phyloP scores from a whole-genome alignment of 345 rosid species.

The Citropsis articulata region DNA sequence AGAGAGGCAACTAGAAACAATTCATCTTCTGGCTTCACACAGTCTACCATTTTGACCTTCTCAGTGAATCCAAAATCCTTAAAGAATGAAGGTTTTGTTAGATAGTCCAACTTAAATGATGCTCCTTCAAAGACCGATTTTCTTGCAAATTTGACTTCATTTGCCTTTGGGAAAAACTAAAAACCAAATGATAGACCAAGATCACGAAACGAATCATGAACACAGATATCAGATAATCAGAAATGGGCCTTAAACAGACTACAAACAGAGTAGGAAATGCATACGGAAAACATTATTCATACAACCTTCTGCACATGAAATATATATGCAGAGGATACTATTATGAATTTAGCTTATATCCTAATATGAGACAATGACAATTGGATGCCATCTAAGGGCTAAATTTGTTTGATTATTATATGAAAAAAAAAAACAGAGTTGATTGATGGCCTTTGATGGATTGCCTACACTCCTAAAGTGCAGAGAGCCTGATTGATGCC shows the following conservation, averaged over 20 bases:
- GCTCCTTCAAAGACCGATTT: slow-evolving; percentile 70
- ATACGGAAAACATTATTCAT: neutral
- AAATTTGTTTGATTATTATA: neutral
- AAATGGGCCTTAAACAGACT: neutral
- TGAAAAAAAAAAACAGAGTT: neutral
- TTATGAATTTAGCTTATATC: neutral
- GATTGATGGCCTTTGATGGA: neutral
- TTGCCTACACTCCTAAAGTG: neutral
- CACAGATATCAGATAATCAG: neutral
- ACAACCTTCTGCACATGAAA: neutral
- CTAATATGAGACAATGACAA: neutral
- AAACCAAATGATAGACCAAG: slow-evolving; percentile 1
- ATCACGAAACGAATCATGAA: neutral
- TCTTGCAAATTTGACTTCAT: slow-evolving; percentile 77
- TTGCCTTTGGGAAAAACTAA: slow-evolving; percentile 96
- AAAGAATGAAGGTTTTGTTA: slow-evolving; percentile 86
- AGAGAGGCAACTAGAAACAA: slow-evolving; percentile 85
- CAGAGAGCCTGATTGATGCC: neutral
- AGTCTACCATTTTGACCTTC: slow-evolving; percentile 79
- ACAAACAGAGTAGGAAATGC: neutral
- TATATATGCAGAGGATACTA: neutral
- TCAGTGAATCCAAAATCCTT: slow-evolving; percentile 83
- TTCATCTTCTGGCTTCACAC: slow-evolving; percentile 79
- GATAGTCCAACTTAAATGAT: slow-evolving; percentile 77
- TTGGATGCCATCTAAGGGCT: neutral